These are phyloP conservation scores for Turnera subulata DNA, from an alignment of 345 rosid species.

Conservation along the genomic window DNA sequence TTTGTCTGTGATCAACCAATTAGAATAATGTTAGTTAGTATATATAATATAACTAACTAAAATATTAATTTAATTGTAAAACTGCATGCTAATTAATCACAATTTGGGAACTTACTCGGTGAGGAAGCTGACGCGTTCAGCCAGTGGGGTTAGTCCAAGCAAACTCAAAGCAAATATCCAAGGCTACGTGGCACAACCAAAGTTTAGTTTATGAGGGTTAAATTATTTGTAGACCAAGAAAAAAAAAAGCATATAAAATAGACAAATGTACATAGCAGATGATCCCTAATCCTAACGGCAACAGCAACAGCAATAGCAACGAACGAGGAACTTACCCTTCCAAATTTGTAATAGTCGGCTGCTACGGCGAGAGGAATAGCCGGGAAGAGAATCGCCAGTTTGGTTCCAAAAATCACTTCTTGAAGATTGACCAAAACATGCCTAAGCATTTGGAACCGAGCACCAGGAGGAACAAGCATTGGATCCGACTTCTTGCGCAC, in stretches of 20 bases:
- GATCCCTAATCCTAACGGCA: too few species aligned
- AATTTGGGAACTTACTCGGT: conserved; percentile 57
- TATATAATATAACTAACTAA: too few species aligned
- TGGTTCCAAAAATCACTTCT: conserved; percentile 45
- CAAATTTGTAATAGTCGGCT: conserved; percentile 38
- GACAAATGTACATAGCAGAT: too few species aligned
- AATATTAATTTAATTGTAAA: too few species aligned
- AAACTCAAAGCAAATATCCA: conserved; percentile 93
- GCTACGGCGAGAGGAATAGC: conserved; percentile 46
- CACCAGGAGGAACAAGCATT: conserved; percentile 18
- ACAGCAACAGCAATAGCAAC: neutral
- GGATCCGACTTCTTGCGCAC: conserved; percentile 39
- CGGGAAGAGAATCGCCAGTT: conserved; percentile 49
- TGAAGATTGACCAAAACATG: conserved; percentile 34
- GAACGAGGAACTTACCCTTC: conserved; percentile 30
- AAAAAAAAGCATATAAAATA: too few species aligned
- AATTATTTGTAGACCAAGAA: too few species aligned
- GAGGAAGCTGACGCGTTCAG: conserved; percentile 88
- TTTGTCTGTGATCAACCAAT: conserved; percentile 50
- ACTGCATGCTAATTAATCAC: too few species aligned
- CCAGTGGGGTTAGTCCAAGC: conserved; percentile 77
- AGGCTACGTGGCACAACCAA: conserved; percentile 25
- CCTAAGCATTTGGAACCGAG: conserved; percentile 30
- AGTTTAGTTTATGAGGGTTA: too few species aligned
- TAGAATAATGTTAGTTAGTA: neutral